Conservation (phyloP, 345 rosid genomes). For the Linum lewisii region DNA sequence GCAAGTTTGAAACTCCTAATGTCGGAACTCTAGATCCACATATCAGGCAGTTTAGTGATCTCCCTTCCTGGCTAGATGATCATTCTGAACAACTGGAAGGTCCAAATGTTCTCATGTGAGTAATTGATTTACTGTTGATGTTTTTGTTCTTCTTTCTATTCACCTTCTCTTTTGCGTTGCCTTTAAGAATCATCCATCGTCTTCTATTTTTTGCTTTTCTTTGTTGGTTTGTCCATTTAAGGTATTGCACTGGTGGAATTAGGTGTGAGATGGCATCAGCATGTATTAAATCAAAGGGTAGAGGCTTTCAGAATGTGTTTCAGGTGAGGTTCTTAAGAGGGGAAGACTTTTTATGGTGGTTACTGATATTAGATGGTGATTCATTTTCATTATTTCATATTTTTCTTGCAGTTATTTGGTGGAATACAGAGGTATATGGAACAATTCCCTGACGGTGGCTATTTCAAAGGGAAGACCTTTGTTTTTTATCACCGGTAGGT, state of each 20-base stretch:
- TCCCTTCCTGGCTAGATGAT: constrained; percentile 77
- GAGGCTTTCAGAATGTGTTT: constrained; percentile 74
- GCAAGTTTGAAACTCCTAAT: constrained; percentile 53
- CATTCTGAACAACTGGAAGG: constrained; percentile 59
- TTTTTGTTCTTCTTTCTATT: background rate
- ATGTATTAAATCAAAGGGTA: constrained; percentile 78
- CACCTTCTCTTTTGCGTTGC: background rate
- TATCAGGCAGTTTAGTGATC: constrained; percentile 90
- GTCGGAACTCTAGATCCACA: constrained; percentile 77
- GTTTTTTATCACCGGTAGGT: constrained; percentile 91
- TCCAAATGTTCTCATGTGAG: constrained; percentile 72
- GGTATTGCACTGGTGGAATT: constrained; percentile 99
- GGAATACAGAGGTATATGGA: constrained; percentile 93
- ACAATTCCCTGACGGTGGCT: constrained; percentile 85
- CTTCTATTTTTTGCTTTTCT: background rate
- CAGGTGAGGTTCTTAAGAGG: constrained; percentile 42
- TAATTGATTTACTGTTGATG: constrained; percentile 11
- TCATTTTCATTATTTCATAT: constrained; percentile 8
- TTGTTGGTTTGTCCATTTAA: constrained; percentile 14
- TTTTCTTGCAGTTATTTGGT: constrained; percentile 66
- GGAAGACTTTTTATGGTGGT: background rate
- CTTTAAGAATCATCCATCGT: background rate
- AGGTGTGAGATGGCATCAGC: constrained; percentile 99
- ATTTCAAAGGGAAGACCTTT: constrained; percentile 87
- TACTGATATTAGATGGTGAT: constrained; percentile 6